Conservation (phyloP, 2,329 filamentous ascomycete genomes). For the Gaeumannomyces sp. region DNA sequence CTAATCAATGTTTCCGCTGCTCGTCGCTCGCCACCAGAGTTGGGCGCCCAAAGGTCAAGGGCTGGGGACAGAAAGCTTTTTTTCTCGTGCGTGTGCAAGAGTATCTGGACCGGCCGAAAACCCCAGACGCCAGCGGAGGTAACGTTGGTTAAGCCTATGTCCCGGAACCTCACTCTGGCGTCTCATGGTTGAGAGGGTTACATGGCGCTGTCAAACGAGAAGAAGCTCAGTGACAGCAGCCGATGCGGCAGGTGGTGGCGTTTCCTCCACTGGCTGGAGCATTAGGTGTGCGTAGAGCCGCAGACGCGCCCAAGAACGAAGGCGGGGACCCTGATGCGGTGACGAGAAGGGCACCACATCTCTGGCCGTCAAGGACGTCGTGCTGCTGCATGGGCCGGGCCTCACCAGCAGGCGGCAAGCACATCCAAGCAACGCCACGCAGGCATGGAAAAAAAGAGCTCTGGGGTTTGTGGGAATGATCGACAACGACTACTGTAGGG, state of each 20-base stretch:
- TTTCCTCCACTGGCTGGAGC: neutral
- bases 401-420: too few species aligned
- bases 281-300: neutral
- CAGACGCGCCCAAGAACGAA: neutral
- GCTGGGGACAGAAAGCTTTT: neutral
- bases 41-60: neutral
- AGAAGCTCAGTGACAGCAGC: neutral
- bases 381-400: too few species aligned
- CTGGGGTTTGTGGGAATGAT: neutral
- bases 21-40: neutral
- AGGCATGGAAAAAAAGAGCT: neutral
- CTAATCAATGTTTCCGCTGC: neutral
- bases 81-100: neutral
- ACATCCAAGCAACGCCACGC: too few species aligned
- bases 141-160: neutral
- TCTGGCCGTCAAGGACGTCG: too few species aligned
- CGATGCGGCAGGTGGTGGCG: neutral
- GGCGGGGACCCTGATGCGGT: neutral
- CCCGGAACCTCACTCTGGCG: neutral
- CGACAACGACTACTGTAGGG: neutral
- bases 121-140: neutral
- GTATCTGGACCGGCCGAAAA: neutral
- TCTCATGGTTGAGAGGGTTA: neutral
- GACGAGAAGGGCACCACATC: neutral
- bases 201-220: neutral